Percentiles rank a stretch among this genome's conserved stretches.
Conservation (phyloP, 345 rosid genomes). For the Sisymbrium altissimum region DNA sequence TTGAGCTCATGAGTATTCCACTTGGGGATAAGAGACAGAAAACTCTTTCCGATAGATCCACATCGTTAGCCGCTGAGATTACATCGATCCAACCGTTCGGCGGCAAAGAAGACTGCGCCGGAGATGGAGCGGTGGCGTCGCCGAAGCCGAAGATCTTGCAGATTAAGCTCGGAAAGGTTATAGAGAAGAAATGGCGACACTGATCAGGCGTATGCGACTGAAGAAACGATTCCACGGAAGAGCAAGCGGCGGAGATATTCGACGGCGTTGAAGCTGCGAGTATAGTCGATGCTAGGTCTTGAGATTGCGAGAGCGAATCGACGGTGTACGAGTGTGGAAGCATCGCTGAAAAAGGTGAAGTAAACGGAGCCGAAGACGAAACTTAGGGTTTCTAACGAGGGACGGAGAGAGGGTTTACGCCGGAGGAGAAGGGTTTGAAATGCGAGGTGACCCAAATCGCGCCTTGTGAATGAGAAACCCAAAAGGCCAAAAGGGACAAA, state of each 20-base stretch:
- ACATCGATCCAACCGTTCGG: conserved; percentile 64
- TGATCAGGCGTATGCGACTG: conserved; percentile 73
- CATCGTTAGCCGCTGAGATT: conserved; percentile 42
- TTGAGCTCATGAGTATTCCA: conserved; percentile 57
- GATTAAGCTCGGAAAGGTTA: conserved; percentile 75
- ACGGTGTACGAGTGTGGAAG: conserved; percentile 69
- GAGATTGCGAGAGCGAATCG: conserved; percentile 66
- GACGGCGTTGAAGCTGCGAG: conserved; percentile 56
- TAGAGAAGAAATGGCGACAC: conserved; percentile 87
- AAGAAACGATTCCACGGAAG: conserved; percentile 59
- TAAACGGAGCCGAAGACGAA: background rate
- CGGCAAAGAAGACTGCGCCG: conserved; percentile 16
- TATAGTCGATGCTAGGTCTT: conserved; percentile 61
- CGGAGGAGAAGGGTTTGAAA: conserved; percentile 48
- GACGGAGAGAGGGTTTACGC: conserved; percentile 21
- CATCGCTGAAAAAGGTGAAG: conserved; percentile 36
- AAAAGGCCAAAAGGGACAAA: background rate
- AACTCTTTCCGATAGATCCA: conserved; percentile 45
- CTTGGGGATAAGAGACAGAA: conserved; percentile 56
- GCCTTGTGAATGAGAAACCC: conserved; percentile 36
- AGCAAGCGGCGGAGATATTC: conserved; percentile 59
- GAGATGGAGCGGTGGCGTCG: conserved; percentile 41
- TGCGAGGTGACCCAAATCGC: conserved; percentile 51
- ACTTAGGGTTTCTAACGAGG: conserved; percentile 36
- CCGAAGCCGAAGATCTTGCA: conserved; percentile 82